phyloP scores from a whole-genome alignment of 2,329 filamentous ascomycete genomes.

The Fusarium guadeloupense region DNA sequence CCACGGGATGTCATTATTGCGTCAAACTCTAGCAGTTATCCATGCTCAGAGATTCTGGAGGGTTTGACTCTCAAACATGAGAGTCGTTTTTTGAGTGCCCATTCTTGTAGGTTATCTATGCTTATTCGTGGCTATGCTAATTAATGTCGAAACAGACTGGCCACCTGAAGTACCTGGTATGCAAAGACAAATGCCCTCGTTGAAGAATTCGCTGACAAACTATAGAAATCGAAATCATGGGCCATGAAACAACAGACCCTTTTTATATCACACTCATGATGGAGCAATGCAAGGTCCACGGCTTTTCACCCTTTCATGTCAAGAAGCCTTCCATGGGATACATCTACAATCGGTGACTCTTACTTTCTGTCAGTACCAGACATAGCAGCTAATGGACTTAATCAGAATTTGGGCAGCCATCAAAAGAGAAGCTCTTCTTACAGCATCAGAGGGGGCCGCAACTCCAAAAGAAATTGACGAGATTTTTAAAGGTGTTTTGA shows the following conservation, averaged over 20 bases:
- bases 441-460: constrained; percentile 44
- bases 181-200: neutral
- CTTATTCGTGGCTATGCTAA: neutral
- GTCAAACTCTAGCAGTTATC: constrained; percentile 59
- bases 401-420: constrained; percentile 47
- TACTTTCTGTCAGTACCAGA: fast-evolving
- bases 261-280: constrained; percentile 38
- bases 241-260: constrained; percentile 40
- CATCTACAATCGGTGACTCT: constrained; percentile 44
- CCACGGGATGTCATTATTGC: constrained; percentile 52
- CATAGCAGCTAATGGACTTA: neutral
- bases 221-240: constrained; percentile 46
- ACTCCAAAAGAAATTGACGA: constrained; percentile 46
- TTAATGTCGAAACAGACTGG: constrained; percentile 39
- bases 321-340: constrained; percentile 46
- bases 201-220: neutral
- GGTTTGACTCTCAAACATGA: constrained; percentile 47
- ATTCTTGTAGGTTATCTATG: constrained; percentile 50
- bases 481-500: constrained; percentile 45
- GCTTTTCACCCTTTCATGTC: constrained; percentile 46
- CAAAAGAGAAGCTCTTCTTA: constrained; percentile 45
- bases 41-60: constrained; percentile 54
- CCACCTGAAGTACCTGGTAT: constrained; percentile 46
- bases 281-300: constrained; percentile 40
- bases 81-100: constrained; percentile 53